phyloP scores from a whole-genome alignment of 1,284 basidiomycete species.

The Rhodofomes roseus region DNA sequence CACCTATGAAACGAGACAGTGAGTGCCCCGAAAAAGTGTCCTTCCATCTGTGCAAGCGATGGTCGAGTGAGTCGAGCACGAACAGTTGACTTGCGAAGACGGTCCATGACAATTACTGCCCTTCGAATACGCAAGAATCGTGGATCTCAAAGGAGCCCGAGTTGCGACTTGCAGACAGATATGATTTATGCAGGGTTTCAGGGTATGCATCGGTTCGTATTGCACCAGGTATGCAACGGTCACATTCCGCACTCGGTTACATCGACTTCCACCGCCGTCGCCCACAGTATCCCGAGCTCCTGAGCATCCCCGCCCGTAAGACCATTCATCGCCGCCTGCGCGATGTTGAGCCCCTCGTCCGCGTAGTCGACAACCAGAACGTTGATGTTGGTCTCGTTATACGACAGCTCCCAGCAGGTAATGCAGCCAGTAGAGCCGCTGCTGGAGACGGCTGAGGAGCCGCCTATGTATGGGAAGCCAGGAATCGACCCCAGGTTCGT shows the following conservation, averaged over 20 bases:
- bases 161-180: no score
- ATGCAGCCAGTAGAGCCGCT: conserved; percentile 39
- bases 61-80: no score
- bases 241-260: conserved; percentile 23
- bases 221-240: not conserved
- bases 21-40: no score
- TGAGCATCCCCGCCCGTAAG: conserved; percentile 24
- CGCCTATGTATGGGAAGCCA: conserved; percentile 45
- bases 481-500: conserved; percentile 41
- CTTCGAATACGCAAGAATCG: no score
- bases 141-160: no score
- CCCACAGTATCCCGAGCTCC: conserved; percentile 22
- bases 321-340: conserved; percentile 27
- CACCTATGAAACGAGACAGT: no score
- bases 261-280: conserved; percentile 18
- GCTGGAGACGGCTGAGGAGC: conserved; percentile 32
- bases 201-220: not conserved
- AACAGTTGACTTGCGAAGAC: no score
- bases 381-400: conserved; percentile 30
- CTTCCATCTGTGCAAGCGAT: no score
- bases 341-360: conserved; percentile 36
- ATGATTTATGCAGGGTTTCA: not conserved
- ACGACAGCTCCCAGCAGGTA: conserved; percentile 39
- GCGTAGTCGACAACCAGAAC: conserved; percentile 38
- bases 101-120: no score